A percentile compares a stretch with the other conserved stretches of the same genome.
These are phyloP conservation scores for Lentinula boryana DNA, from an alignment of 768 basidiomycete genomes.

Conservation along the genomic window DNA sequence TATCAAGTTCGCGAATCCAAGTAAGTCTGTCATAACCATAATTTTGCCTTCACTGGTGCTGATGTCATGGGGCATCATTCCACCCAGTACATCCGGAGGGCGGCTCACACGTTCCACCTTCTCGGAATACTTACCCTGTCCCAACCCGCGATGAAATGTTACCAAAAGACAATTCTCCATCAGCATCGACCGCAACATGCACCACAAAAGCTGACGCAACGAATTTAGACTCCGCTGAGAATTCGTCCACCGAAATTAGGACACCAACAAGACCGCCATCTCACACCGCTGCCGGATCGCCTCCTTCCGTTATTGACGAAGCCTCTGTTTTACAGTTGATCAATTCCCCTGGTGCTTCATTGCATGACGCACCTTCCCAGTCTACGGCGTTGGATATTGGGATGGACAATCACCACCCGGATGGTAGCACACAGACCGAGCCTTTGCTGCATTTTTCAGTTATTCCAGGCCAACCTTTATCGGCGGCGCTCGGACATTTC, in stretches of 20 bases:
- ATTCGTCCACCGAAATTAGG: neutral
- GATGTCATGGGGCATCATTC: too few species aligned
- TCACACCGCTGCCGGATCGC: neutral
- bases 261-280: neutral
- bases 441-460: neutral
- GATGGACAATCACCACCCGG: neutral
- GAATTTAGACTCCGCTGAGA: neutral
- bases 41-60: neutral
- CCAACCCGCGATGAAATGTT: neutral
- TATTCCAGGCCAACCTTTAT: neutral
- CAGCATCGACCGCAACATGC: neutral
- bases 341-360: neutral
- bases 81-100: neutral
- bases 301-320: neutral
- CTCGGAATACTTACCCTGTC: neutral
- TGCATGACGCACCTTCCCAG: neutral
- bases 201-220: neutral
- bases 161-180: neutral
- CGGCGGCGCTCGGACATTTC: neutral
- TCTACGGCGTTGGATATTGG: neutral
- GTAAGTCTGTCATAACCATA: neutral
- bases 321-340: neutral
- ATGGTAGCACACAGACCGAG: too few species aligned
- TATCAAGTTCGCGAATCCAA: neutral
- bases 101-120: constrained; percentile 2